Percentiles rank a stretch among this genome's conserved stretches.
phyloP scores from a whole-genome alignment of 495 filamentous ascomycete species.

The Elasticomyces elasticus region DNA sequence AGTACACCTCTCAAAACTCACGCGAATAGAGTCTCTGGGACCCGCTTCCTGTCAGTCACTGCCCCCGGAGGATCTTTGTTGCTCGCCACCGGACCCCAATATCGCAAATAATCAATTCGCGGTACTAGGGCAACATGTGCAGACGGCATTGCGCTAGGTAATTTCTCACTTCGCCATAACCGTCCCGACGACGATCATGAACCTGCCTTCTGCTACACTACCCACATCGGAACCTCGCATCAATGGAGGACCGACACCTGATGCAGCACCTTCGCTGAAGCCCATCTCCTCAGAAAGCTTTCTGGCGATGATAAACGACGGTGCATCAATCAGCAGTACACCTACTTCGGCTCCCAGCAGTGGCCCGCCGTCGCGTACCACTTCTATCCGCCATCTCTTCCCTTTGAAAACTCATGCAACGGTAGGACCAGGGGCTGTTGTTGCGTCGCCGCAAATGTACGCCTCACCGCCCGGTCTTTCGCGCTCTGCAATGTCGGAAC shows the following conservation, averaged over 20 bases:
- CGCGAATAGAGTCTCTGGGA: not conserved
- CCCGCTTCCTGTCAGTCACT: not conserved
- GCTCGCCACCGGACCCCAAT: not conserved
- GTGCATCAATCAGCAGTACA: not conserved
- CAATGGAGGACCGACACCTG: not conserved
- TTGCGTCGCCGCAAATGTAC: constrained; percentile 6
- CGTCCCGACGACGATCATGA: not conserved
- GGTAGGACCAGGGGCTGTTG: not conserved
- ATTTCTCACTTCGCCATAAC: not conserved
- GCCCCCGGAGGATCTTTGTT: not conserved
- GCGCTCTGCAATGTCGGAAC: constrained; percentile 2
- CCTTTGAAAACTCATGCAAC: not conserved
- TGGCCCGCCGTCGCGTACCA: not conserved
- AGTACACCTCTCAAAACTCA: not conserved
- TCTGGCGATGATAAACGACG: not conserved
- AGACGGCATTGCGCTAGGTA: not conserved
- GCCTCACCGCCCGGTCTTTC: not conserved
- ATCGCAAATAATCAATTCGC: not conserved
- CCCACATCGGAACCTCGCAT: not conserved
- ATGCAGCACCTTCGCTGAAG: not conserved
- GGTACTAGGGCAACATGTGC: not conserved
- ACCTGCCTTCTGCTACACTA: not conserved
- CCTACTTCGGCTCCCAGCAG: not conserved
- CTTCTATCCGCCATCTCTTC: not conserved
- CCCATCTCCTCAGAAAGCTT: not conserved